Evolutionary conservation across 805 yeast species (phyloP), one percentile per base, ranked within the genome.

Genomic region (Myxozyma neglecta): DNA sequence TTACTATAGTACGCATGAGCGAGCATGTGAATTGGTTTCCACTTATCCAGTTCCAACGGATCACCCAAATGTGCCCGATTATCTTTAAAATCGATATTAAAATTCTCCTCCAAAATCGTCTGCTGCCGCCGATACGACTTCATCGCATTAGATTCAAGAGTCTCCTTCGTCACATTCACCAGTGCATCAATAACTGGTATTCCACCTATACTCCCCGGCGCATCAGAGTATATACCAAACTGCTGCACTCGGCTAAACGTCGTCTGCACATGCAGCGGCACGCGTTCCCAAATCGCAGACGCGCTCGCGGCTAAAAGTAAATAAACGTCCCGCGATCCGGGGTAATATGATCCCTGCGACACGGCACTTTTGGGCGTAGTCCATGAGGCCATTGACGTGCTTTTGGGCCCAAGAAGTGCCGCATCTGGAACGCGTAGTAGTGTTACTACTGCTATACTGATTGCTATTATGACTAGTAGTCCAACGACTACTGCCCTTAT

Each of bases 11-110:
- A 76, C n/a, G 77, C 77, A 49, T 74, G 74, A 10, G 67, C 68
- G 37, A 71, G 68, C 71, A 71, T 70, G 24, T 76, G 77, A 9
- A 76, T 34, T 59, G 72, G 74, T 67, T 76, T 76, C 70, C 68
- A 76, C 59, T 69, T 69, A 61, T 76, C 78, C 20, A 72, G 63
- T n/a, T 63, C 68, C 76, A 77, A 74, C 49, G 75, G 76, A 16
- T 63, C 63, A 5, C 61, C 69, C 8, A 63, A 64, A 16, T 44
- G 57, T 5, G 50, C 51, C 18, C 43, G 24, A 11, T 20, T 18
- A n/a, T 53, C 57, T 16, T 35, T 36, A 13, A 44, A 37, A 40
- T 53, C 57, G 42, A 53, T 16, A 16, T 48, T 43, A 13, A 44
- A 42, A 29, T 43, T 13, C 40, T 32, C 45, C 34, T 62, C 61